Evolutionary conservation across 2,329 filamentous ascomycete species (phyloP).

Genomic region (Diaporthe vexans): DNA sequence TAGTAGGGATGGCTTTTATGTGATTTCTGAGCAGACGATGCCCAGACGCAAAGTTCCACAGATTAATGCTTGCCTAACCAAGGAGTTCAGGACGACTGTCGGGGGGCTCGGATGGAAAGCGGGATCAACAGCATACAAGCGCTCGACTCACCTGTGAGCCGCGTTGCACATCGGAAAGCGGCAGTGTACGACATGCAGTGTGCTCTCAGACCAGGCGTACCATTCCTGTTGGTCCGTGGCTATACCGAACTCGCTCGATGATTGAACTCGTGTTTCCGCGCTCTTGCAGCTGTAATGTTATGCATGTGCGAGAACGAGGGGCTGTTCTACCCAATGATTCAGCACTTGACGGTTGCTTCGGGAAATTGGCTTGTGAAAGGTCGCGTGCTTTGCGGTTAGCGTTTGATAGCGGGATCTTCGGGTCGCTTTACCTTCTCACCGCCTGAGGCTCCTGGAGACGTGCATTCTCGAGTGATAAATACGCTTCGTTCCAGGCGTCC

Average conservation of each 20-base stretch:
- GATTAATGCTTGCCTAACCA: not conserved
- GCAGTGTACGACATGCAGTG: not conserved
- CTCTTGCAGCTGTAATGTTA: constrained; percentile 13
- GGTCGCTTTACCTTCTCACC: constrained; percentile 29
- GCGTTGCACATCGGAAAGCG: constrained; percentile 3
- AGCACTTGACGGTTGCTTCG: constrained; percentile 10
- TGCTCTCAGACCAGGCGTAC: not conserved
- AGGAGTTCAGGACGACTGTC: not conserved
- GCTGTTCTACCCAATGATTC: constrained; percentile 1
- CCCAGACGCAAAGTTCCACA: not conserved
- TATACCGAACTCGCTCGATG: not conserved
- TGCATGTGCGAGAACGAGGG: constrained; percentile 9
- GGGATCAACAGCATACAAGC: not conserved
- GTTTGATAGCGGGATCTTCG: constrained; percentile 37
- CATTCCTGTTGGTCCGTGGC: not conserved
- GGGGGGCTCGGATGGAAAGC: not conserved
- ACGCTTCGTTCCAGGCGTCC: not conserved
- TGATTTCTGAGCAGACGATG: not conserved
- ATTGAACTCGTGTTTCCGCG: not conserved
- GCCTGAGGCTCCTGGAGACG: constrained; percentile 22
- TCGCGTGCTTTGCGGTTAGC: constrained; percentile 26
- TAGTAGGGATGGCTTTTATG: constrained; percentile 17
- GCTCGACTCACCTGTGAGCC: not conserved
- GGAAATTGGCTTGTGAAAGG: constrained; percentile 26
- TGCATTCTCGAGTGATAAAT: constrained; percentile 15